Evolutionary conservation across 2,329 filamentous ascomycete genomes (phyloP), one percentile per base, ranked within the genome.

Genomic region (Kalmusia sp.): DNA sequence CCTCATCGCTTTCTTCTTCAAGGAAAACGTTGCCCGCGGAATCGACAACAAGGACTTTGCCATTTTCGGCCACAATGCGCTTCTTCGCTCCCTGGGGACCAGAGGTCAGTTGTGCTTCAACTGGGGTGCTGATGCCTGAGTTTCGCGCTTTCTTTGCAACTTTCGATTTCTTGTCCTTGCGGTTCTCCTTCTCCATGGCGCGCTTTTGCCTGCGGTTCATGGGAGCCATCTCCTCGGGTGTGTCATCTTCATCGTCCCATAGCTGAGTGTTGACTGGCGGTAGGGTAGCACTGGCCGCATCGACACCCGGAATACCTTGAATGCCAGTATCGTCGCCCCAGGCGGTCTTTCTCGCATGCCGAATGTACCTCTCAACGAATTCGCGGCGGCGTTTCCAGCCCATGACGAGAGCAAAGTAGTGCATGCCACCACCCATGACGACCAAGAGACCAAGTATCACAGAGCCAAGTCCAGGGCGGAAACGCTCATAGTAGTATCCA

Each of bases 401-500:
- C 80, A 97, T 87, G 76, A 91, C 87, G 53, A 98, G 81, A 14
- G 89, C 88, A 44, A 91, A 80, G 77, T 97, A 99, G 79, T 99
- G 95, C 31, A 90, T 88, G 25, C 81, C 90, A 58, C 95, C 95
- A 52, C 93, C 93, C 46, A 90, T 85, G 47, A 91, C 85, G 58
- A 96, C 73, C 75, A 98, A 92, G 34, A 96, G 78, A 41, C 93
- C 93, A 22, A 88, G 56, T 46, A 98, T 76, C 39, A 96, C 95
- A 12, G 90, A 90, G 54, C 91, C 92, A 38, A 98, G 80, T 7
- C 95, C 95, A 1, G 95, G 95, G 17, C 95, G 86, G 83, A 93
- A 97, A 52, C 95, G 88, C 67, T 87, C 87, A 80, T 99, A 99
- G 83, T 98, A 99, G 84, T 99, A 99, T 58, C 95, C 93, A 38